A percentile compares a stretch with the other conserved stretches of the same genome.
These are phyloP conservation scores for Rubroboletus satanas DNA, from an alignment of 768 basidiomycete genomes.

Conservation along the genomic window DNA sequence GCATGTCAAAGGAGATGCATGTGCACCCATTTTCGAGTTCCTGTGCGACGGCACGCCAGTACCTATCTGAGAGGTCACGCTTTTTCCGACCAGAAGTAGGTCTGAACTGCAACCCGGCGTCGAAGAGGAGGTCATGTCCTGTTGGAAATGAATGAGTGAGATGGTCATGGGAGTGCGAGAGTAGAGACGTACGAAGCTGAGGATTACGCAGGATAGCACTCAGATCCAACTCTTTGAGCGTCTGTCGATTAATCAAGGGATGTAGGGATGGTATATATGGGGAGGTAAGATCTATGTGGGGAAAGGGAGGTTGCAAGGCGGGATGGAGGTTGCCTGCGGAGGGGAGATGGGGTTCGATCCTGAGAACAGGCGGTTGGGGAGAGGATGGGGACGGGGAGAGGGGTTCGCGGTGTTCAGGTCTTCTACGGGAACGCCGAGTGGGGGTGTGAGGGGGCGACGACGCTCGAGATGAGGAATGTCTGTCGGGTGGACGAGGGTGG, in stretches of 20 bases:
- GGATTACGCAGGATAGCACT: slow-evolving; percentile 84
- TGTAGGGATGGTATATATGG: slow-evolving; percentile 63
- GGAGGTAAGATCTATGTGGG: slow-evolving; percentile 39
- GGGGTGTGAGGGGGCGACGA: slow-evolving; percentile 24
- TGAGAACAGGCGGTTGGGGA: slow-evolving; percentile 15
- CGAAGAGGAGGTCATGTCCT: slow-evolving; percentile 91
- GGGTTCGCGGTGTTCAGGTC: slow-evolving; percentile 28
- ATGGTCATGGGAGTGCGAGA: background rate
- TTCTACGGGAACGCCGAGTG: slow-evolving; percentile 30
- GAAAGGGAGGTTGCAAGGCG: slow-evolving; percentile 28
- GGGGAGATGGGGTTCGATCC: slow-evolving; percentile 25
- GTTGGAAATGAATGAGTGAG: slow-evolving; percentile 8
- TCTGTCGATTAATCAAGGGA: slow-evolving; percentile 79
- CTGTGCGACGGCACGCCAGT: slow-evolving; percentile 77
- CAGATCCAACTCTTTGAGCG: slow-evolving; percentile 81
- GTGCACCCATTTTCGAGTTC: slow-evolving; percentile 84
- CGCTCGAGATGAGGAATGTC: slow-evolving; percentile 11
- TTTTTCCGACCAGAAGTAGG: slow-evolving; percentile 75
- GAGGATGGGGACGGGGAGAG: slow-evolving; percentile 27
- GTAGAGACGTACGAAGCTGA: slow-evolving; percentile 70
- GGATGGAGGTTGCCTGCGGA: slow-evolving; percentile 24
- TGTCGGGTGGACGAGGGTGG: slow-evolving; percentile 10
- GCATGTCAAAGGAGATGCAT: slow-evolving; percentile 69
- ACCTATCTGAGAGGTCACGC: slow-evolving; percentile 66
- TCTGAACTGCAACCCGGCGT: slow-evolving; percentile 77